Base-by-base conservation (phyloP, 192 early-diverging fungal species). In the Mortierella antarctica region DNA sequence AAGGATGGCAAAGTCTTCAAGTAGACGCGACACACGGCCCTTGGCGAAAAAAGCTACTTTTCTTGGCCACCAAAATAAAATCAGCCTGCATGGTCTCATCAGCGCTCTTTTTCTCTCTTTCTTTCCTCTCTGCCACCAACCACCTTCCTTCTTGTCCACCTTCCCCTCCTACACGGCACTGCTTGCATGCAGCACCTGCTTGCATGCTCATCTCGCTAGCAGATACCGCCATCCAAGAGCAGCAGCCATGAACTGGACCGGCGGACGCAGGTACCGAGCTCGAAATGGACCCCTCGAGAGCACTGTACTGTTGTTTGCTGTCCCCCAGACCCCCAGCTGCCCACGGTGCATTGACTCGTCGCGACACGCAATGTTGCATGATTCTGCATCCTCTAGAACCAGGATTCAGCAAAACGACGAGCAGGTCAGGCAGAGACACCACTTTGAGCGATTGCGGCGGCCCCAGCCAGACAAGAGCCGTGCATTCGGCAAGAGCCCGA, bases 1-100 rank as follows among this genome's bases (percentile, higher is more conserved):
- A 83, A 87, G 52, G 96, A 96, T 80, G 96, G 95, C 74, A 96
- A 95, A 88, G 86, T 89, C 82, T 93, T 88, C 88, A 95, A 93
- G 82, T 92, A 94, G 85, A 86, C 55, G 21, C 55, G 10, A 10
- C 6, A n/a, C 6, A 4, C 15, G 21, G 10, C 4, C 55, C 55
- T 1, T 23, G 1, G 55, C 50, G n/a, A n/a, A 1, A 1, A 8
- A 12, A 15, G 50, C 11, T 51, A n/a, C 2, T 51, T 51, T 12
- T 51, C 4, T 50, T 17, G 17, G 17, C 17, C 11, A 50, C 31
- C 31, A 31, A 31, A 31, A 31, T 31, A 31, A 31, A 31, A 31
- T 2, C 31, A 31, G 31, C 1, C 31, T 31, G 31, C 31, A 31
- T 31, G 31, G 31, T 31, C 31, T 31, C 31, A 31, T 31, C 31